phyloP scores from a whole-genome alignment of 2,329 filamentous ascomycete species.

The Colletotrichum paranaense region DNA sequence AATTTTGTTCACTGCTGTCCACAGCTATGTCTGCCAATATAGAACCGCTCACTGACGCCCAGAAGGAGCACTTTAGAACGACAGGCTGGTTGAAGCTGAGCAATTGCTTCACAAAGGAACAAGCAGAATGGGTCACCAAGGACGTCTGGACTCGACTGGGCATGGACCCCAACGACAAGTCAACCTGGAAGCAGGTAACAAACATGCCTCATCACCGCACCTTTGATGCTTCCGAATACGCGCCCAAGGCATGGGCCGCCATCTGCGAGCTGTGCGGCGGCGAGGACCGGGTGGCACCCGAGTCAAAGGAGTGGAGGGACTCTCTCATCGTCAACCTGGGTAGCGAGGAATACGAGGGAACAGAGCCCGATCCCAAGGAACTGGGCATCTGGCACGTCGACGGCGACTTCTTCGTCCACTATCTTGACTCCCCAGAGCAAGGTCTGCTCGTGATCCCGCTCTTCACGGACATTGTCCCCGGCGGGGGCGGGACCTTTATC shows the following conservation, averaged over 20 bases:
- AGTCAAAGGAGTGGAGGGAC: slow-evolving; percentile 71
- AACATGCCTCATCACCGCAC: slow-evolving; percentile 73
- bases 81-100: slow-evolving; percentile 51
- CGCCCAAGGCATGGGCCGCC: slow-evolving; percentile 74
- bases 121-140: slow-evolving; percentile 48
- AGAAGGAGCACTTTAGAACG: slow-evolving; percentile 54
- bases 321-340: slow-evolving; percentile 78
- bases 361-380: slow-evolving; percentile 61
- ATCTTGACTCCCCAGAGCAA: slow-evolving; percentile 77
- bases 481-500: slow-evolving; percentile 74
- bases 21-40: slow-evolving; percentile 15
- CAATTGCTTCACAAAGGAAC: slow-evolving; percentile 50
- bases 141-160: slow-evolving; percentile 74
- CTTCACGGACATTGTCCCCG: slow-evolving; percentile 70
- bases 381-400: slow-evolving; percentile 75
- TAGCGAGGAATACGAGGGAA: slow-evolving; percentile 61
- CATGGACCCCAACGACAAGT: slow-evolving; percentile 71
- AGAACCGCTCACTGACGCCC: slow-evolving; percentile 47
- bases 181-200: slow-evolving; percentile 71
- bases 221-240: slow-evolving; percentile 65
- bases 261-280: slow-evolving; percentile 76
- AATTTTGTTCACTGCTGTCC: no score
- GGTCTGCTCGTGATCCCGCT: slow-evolving; percentile 75
- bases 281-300: slow-evolving; percentile 61
- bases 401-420: slow-evolving; percentile 79